Base-by-base conservation (phyloP, 2,329 filamentous ascomycete genomes). In the Rachicladosporium sp. region DNA sequence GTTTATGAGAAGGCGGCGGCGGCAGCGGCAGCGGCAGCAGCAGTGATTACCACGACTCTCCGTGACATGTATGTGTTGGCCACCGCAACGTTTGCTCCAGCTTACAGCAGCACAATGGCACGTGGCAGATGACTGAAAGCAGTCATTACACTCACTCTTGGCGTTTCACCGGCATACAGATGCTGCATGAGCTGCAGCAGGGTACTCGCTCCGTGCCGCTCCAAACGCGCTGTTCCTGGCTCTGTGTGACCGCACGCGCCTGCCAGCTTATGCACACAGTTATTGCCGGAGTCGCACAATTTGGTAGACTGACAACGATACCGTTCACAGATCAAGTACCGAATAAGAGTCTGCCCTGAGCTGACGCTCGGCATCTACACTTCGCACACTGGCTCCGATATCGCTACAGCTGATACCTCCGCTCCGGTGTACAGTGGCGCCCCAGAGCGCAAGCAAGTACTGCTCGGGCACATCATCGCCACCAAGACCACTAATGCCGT, bases 351-450 rank as follows among this genome's bases (percentile, higher is more conserved):
- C 53, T 88, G 82, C 56, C 78, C 82, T 31, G 82, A 88, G 54
- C 72, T 94, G 40, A 81, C 76, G 57, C 68, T 88, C 38, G 88
- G 87, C 21, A 64, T 94, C 40, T 94, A 89, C 66, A 82, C 81
- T 47, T 80, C 76, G 10, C 69, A 70, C 48, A 60, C 64, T 51
- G 62, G 67, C 40, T 64, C 77, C 49, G 72, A 82, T 56, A 48
- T 64, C 57, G 64, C 71, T 45, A 81, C 77, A 44, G 58, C 73
- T 49, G 58, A 66, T 48, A 63, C 64, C 37, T 73, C 76, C 48
- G 63, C 67, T 49, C 67, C 71, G 30, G 69, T 83, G 49, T 74
- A 83, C 63, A 60, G 65, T 57, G 70, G 72, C 46, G 65, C 71
- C 54, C 64, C 74, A n/a, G 55, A 66, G 34, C 67, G 76, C 49